A percentile compares a stretch with the other conserved stretches of the same genome.
Evolutionary conservation across 2,329 filamentous ascomycete genomes (phyloP).

Genomic region (Apiospora koreana): DNA sequence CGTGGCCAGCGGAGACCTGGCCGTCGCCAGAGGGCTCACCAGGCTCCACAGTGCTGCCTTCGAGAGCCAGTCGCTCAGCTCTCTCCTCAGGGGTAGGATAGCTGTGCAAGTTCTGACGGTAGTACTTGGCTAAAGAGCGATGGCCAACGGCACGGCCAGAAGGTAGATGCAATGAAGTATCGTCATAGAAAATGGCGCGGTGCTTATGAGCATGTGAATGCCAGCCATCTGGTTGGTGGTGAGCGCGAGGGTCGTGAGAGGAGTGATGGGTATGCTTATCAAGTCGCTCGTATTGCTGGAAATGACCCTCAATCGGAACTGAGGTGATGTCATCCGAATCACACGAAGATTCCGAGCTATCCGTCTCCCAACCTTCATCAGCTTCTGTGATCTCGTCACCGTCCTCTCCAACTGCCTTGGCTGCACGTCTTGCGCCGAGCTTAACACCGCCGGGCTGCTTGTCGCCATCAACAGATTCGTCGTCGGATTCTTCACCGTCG

Average conservation of each 20-base stretch:
- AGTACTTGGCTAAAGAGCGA: constrained; percentile 84
- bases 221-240: constrained; percentile 75
- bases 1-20: constrained; percentile 38
- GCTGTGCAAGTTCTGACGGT: constrained; percentile 85
- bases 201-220: constrained; percentile 82
- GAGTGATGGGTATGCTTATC: constrained; percentile 76
- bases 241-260: constrained; percentile 67
- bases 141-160: constrained; percentile 89
- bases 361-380: constrained; percentile 92
- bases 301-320: constrained; percentile 72
- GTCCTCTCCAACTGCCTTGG: constrained; percentile 52
- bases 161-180: constrained; percentile 91
- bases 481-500: constrained; percentile 68
- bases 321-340: constrained; percentile 82
- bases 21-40: background rate
- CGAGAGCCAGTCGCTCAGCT: constrained; percentile 64
- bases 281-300: constrained; percentile 72
- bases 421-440: constrained; percentile 61
- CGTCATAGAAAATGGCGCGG: constrained; percentile 82
- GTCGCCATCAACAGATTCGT: constrained; percentile 49
- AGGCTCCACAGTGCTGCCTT: constrained; percentile 33
- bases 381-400: constrained; percentile 57
- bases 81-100: constrained; percentile 81
- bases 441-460: constrained; percentile 65
- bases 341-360: constrained; percentile 84